A percentile compares a stretch with the other conserved stretches of the same genome.
Conservation (phyloP, 2,329 filamentous ascomycete genomes). For the Rugonectria rugulosa region DNA sequence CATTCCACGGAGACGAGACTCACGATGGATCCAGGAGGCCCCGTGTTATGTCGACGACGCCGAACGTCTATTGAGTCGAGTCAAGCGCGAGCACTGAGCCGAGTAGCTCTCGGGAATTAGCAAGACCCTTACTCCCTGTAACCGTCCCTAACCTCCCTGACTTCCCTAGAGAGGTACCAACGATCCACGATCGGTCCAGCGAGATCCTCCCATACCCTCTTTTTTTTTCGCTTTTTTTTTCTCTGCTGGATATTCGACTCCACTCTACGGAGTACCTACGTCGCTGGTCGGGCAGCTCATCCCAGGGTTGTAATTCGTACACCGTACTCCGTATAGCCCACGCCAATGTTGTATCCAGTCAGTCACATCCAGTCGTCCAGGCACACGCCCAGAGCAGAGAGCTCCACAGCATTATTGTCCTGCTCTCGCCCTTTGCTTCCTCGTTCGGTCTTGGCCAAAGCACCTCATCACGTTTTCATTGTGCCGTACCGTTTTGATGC, state of each 20-base stretch:
- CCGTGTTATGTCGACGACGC: constrained; percentile 12
- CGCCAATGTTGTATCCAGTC: not conserved
- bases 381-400: constrained; percentile 11
- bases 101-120: constrained; percentile 28
- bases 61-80: too few relatives aligned
- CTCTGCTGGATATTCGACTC: not conserved
- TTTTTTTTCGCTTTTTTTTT: not conserved
- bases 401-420: constrained; percentile 2
- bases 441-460: constrained; percentile 11
- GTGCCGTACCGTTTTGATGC: not conserved
- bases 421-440: not conserved
- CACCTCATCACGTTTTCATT: constrained; percentile 20
- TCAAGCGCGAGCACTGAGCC: too few relatives aligned
- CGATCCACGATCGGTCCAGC: constrained; percentile 38
- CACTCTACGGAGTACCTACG: not conserved
- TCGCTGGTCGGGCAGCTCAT: constrained; percentile 5
- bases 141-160: too few relatives aligned
- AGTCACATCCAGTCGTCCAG: constrained; percentile 15
- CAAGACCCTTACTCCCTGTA: constrained; percentile 6
- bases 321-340: constrained; percentile 8
- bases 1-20: too few relatives aligned
- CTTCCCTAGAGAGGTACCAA: not conserved
- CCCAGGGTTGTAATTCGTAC: constrained; percentile 8
- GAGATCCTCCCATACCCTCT: constrained; percentile 22
- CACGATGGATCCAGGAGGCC: constrained; percentile 6